These are phyloP conservation scores for Excoecaria cochinchinensis DNA, from an alignment of 345 rosid genomes.

Conservation along the genomic window DNA sequence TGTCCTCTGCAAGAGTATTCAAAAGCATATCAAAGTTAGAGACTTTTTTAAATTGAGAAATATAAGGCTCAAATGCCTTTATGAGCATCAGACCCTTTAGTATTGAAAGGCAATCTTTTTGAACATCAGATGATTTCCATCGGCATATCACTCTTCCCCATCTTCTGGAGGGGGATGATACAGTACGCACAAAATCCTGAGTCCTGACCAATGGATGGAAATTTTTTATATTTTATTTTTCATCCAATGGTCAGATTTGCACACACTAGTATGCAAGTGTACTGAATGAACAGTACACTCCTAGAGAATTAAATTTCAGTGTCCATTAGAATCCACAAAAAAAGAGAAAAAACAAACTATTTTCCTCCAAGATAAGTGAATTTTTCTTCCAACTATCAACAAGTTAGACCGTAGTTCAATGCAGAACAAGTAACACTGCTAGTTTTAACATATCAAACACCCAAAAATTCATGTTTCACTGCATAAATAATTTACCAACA, in stretches of 20 bases:
- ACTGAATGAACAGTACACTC: too few species aligned
- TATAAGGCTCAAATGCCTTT: background rate
- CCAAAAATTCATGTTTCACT: background rate
- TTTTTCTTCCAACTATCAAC: background rate
- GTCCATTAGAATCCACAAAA: background rate
- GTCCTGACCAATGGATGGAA: too few species aligned
- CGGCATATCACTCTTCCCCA: too few species aligned
- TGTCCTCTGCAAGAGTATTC: slow-evolving; percentile 57
- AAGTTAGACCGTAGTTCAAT: background rate
- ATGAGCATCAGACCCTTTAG: background rate
- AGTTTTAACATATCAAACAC: background rate
- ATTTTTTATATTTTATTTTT: too few species aligned
- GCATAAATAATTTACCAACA: background rate
- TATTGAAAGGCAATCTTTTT: background rate
- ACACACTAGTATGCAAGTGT: too few species aligned
- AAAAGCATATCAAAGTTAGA: slow-evolving; percentile 11
- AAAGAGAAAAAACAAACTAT: background rate
- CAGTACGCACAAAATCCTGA: too few species aligned
- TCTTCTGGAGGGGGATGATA: too few species aligned
- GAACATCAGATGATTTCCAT: too few species aligned
- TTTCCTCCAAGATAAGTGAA: background rate
- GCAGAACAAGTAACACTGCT: background rate
- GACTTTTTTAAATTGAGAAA: background rate
- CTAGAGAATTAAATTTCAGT: too few species aligned
- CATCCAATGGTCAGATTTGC: too few species aligned